Percentiles rank a stretch among this genome's conserved stretches.
Conservation (phyloP, 352 stramenopile genomes). For the Aphanomyces cochlioides region DNA sequence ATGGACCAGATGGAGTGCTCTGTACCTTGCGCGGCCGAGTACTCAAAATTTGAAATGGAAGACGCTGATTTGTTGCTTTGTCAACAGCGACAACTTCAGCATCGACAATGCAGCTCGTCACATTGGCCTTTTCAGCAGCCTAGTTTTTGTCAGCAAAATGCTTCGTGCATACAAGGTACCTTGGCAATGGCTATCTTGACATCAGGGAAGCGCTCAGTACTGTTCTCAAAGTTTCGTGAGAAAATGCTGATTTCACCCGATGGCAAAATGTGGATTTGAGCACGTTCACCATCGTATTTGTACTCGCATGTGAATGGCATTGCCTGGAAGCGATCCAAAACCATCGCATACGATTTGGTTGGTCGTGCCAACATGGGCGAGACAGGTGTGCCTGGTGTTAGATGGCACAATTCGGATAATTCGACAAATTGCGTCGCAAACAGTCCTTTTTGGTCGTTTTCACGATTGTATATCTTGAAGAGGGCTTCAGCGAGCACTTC, state of each 20-base stretch:
- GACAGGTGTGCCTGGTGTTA: conserved; percentile 96
- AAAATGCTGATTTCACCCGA: conserved; percentile 95
- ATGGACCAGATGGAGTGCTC: conserved; percentile 8
- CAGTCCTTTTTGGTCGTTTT: conserved; percentile 47
- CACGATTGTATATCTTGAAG: conserved; percentile 53
- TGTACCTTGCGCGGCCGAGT: conserved; percentile 93
- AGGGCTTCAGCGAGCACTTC: conserved; percentile 90
- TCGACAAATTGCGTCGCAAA: conserved; percentile 32
- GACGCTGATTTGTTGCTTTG: conserved; percentile 91
- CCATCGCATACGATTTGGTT: conserved; percentile 94
- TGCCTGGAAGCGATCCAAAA: conserved; percentile 95
- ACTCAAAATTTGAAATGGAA: conserved; percentile 98
- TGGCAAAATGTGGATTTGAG: conserved; percentile 91
- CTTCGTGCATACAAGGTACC: conserved; percentile 30
- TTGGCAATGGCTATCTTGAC: conserved; percentile 71
- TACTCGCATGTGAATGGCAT: conserved; percentile 98
- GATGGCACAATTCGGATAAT: conserved; percentile 62
- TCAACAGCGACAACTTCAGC: conserved; percentile 99
- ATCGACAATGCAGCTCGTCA: conserved; percentile 95
- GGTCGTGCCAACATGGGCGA: conserved; percentile 99
- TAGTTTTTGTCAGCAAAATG: background rate
- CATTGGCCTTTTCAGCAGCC: conserved; percentile 35
- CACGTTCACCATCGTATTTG: conserved; percentile 99
- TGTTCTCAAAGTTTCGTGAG: conserved; percentile 98
- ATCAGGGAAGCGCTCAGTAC: conserved; percentile 95